Conservation (phyloP, 1,139 yeast species). For the Pichia sp. region DNA sequence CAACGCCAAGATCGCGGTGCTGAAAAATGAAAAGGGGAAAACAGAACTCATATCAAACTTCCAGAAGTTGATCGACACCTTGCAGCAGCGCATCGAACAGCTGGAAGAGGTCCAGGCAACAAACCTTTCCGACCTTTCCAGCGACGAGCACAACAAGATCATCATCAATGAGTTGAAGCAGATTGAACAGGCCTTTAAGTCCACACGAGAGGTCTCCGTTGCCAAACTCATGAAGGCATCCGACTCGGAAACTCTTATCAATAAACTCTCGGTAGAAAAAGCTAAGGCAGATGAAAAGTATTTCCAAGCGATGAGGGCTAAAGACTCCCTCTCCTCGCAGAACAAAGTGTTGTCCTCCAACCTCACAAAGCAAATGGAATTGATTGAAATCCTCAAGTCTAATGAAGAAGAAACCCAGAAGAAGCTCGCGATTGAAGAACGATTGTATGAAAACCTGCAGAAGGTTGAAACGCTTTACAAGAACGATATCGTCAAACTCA, state of each 20-base stretch:
- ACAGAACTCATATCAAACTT: slow-evolving; percentile 42
- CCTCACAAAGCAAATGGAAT: slow-evolving; percentile 64
- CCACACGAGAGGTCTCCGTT: slow-evolving; percentile 49
- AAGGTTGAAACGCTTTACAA: slow-evolving; percentile 29
- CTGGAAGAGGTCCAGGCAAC: slow-evolving; percentile 34
- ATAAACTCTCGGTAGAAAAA: slow-evolving; percentile 75
- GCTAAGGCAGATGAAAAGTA: slow-evolving; percentile 93
- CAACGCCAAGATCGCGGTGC: slow-evolving; percentile 58
- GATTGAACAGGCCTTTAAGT: slow-evolving; percentile 74
- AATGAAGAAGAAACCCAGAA: slow-evolving; percentile 42
- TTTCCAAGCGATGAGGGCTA: slow-evolving; percentile 89
- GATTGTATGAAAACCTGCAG: slow-evolving; percentile 30
- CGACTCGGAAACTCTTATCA: slow-evolving; percentile 66
- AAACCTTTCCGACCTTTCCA: slow-evolving; percentile 37
- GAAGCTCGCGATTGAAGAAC: slow-evolving; percentile 32
- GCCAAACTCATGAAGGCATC: slow-evolving; percentile 52
- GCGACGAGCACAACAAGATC: slow-evolving; percentile 46
- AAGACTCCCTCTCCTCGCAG: slow-evolving; percentile 71
- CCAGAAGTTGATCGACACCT: slow-evolving; percentile 38
- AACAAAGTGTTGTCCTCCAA: slow-evolving; percentile 65
- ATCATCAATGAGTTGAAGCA: slow-evolving; percentile 72
- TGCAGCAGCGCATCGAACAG: slow-evolving; percentile 43
- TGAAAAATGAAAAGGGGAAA: slow-evolving; percentile 49
- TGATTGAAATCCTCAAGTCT: slow-evolving; percentile 60
- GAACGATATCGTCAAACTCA: slow-evolving; percentile 22